These are phyloP conservation scores for Geotrichum klebahnii DNA, from an alignment of 1,139 yeast genomes.

Conservation along the genomic window DNA sequence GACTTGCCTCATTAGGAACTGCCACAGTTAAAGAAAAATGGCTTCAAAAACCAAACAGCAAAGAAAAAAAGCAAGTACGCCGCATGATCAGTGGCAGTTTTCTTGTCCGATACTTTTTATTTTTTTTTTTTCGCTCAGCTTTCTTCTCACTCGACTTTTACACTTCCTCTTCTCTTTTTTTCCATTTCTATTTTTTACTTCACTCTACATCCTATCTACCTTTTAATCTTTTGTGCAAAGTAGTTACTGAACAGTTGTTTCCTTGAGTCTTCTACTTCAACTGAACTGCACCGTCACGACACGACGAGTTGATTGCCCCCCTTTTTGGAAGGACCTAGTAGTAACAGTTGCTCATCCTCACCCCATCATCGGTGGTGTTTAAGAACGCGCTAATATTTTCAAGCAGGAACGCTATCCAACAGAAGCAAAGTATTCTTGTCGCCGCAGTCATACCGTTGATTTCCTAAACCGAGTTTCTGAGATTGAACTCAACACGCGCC, in stretches of 20 bases:
- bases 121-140: background rate
- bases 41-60: background rate
- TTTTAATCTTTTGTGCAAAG: background rate
- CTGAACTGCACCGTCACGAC: too few relatives aligned
- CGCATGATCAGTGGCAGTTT: conserved; percentile 15
- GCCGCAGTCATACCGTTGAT: background rate
- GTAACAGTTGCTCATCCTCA: too few relatives aligned
- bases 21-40: too few relatives aligned
- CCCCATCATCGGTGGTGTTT: too few relatives aligned
- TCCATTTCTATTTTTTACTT: too few relatives aligned
- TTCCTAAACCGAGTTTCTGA: background rate
- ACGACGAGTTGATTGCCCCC: too few relatives aligned
- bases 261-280: too few relatives aligned
- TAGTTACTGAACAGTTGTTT: background rate
- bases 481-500: background rate
- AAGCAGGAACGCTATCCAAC: background rate
- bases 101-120: conserved; percentile 3
- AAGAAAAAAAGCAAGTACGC: conserved; percentile 9
- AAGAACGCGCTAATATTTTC: too few relatives aligned
- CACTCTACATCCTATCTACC: background rate
- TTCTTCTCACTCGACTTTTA: background rate
- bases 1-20: too few relatives aligned
- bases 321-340: too few relatives aligned
- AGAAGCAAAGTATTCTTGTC: background rate
- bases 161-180: background rate